Percentiles rank a stretch among this genome's conserved stretches.
Conservation (phyloP, 257 asterid genomes). For the Solanum chilense region DNA sequence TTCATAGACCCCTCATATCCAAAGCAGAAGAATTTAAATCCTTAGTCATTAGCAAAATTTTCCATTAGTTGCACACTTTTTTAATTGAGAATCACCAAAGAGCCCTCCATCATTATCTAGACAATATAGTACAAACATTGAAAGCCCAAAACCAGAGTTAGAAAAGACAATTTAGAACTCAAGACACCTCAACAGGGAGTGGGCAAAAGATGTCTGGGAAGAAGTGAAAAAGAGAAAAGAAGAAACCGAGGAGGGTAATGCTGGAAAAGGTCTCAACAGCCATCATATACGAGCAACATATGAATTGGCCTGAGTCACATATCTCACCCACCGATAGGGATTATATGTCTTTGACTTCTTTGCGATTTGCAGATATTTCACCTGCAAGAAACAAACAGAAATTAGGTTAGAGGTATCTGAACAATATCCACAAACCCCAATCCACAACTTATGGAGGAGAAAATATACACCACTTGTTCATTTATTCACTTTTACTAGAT, state of each 20-base stretch:
- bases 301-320: conserved; percentile 92
- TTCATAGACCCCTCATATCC: not conserved
- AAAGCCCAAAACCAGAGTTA: not conserved
- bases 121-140: not conserved
- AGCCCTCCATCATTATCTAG: not conserved
- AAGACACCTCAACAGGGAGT: not conserved
- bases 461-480: not conserved
- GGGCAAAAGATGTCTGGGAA: not conserved
- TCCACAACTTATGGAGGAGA: not conserved
- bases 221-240: not conserved
- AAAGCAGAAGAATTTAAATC: not conserved
- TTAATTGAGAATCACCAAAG: not conserved
- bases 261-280: not conserved
- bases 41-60: not conserved
- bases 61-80: not conserved
- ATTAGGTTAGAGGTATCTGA: not conserved
- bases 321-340: conserved; percentile 97
- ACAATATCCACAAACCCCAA: not conserved
- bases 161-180: not conserved
- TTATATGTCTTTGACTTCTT: conserved; percentile 72
- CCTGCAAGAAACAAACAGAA: conserved; percentile 37
- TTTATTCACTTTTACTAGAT: not conserved
- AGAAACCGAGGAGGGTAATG: not conserved
- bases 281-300: conserved; percentile 91
- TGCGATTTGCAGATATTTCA: conserved; percentile 86